Base-by-base conservation (phyloP, 176 grass and related monocot genomes). In the Eragrostis curvula region DNA sequence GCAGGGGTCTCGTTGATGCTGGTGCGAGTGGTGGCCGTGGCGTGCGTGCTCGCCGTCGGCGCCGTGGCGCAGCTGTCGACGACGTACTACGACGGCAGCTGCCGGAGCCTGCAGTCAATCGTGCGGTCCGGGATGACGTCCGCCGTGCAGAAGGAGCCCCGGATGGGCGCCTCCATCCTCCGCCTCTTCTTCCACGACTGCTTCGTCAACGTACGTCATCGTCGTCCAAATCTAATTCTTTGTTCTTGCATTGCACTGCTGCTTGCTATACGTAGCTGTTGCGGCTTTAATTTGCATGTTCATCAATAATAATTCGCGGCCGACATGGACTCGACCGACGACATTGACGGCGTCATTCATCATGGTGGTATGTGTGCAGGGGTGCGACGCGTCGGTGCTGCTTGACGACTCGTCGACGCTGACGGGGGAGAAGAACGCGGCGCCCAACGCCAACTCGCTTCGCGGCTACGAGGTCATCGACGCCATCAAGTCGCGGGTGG, bases 151-250 rank as follows among this genome's bases (percentile, higher is more conserved):
- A 9, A 41, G 17, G 93, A 96, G 79, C 68, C 68, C 0, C 48
- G 92, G 9, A 92, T 97, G 85, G 95, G 87, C 7, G 95, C 91
- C 8, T 92, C 93, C 84, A 87, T 98, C 70, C 86, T 98, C 66
- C 96, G 96, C 64, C 96, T 98, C 82, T 89, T 89, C 90, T 98
- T 98, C 87, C 96, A 98, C 74, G 96, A 95, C 76, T 98, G 96
- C 84, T 95, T 98, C 77, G 96, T 98, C 50, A 91, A 98, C 53
- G 96, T 97, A 83, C 32, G 58, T 21, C 3, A 4, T 32, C 12
- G 5, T 18, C 21, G 0, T 14, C 28, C 25, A 30, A 24, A 12
- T 11, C 18, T 3, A 5, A 9, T 9, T 8, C 5, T 21, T 6
- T 59, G 0, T 59, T 24, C 51, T 20, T 20, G 51, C 18, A 53